Percentiles rank a stretch among this genome's conserved stretches.
phyloP scores from a whole-genome alignment of 148 eudicot species.

The Cornus controversa region DNA sequence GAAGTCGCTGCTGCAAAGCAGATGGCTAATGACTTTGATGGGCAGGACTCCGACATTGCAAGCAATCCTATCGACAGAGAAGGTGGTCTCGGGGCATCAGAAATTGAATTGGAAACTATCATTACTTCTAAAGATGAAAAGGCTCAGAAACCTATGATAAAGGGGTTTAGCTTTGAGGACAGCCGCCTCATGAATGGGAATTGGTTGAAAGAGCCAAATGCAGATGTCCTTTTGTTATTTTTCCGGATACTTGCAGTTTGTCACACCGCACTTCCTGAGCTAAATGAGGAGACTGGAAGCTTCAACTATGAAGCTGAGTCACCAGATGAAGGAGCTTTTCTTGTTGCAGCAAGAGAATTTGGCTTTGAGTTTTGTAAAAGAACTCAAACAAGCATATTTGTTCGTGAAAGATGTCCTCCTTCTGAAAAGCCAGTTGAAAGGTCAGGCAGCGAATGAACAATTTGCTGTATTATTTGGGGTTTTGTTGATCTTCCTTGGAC shows the following conservation, averaged over 20 bases:
- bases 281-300: constrained; percentile 52
- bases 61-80: constrained; percentile 1
- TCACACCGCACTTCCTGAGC: constrained; percentile 84
- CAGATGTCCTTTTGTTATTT: constrained; percentile 46
- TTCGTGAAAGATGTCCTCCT: constrained; percentile 54
- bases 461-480: neutral
- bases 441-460: constrained; percentile 23
- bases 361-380: constrained; percentile 77
- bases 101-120: constrained; percentile 52
- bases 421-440: constrained; percentile 53
- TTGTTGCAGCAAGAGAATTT: constrained; percentile 84
- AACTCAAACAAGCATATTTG: constrained; percentile 66
- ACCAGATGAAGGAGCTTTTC: constrained; percentile 84
- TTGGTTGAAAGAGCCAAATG: constrained; percentile 62
- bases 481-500: neutral
- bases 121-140: constrained; percentile 48
- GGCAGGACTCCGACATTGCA: constrained; percentile 28
- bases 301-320: constrained; percentile 82
- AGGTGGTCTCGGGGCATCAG: constrained; percentile 16
- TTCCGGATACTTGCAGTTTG: constrained; percentile 77
- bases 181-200: constrained; percentile 57
- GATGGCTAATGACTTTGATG: constrained; percentile 73
- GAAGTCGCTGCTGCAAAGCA: constrained; percentile 93
- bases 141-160: constrained; percentile 32
- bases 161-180: constrained; percentile 78